Conservation (phyloP, 441 rosid species). For the Capsella rubella region DNA sequence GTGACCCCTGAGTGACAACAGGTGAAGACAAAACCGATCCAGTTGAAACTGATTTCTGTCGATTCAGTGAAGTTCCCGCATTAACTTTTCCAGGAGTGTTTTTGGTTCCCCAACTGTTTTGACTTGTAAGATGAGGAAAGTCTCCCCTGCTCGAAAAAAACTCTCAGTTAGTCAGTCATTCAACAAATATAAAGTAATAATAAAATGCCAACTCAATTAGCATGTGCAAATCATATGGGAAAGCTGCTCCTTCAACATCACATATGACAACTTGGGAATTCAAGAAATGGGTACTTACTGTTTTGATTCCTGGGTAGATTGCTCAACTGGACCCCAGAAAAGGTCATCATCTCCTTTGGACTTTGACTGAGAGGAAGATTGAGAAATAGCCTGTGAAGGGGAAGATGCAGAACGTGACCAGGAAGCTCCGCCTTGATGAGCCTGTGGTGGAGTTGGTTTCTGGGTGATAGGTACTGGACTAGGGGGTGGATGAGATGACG, state of each 20-base stretch:
- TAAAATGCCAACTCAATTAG: not conserved
- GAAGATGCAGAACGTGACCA: conserved; percentile 70
- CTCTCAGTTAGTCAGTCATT: conserved; percentile 16
- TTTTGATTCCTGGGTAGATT: conserved; percentile 72
- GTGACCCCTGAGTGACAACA: conserved; percentile 57
- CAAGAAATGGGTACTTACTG: conserved; percentile 59
- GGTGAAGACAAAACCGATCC: conserved; percentile 63
- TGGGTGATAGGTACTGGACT: conserved; percentile 59
- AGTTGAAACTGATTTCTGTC: conserved; percentile 72
- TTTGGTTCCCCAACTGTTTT: conserved; percentile 79
- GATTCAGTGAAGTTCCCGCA: conserved; percentile 59
- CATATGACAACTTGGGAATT: conserved; percentile 14
- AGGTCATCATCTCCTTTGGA: conserved; percentile 83
- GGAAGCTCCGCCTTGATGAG: conserved; percentile 53
- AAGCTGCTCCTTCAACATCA: conserved; percentile 9
- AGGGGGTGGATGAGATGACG: conserved; percentile 54
- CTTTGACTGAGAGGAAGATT: conserved; percentile 65
- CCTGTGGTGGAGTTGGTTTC: conserved; percentile 65
- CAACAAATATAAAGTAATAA: conserved; percentile 8
- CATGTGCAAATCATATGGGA: not conserved
- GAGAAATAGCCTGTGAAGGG: conserved; percentile 68
- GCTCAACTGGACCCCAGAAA: conserved; percentile 96
- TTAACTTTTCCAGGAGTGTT: conserved; percentile 63
- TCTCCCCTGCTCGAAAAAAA: conserved; percentile 60
- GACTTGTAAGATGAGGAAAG: conserved; percentile 68